phyloP scores from a whole-genome alignment of 495 filamentous ascomycete genomes.

The Pyrenopolyporus hunteri region DNA sequence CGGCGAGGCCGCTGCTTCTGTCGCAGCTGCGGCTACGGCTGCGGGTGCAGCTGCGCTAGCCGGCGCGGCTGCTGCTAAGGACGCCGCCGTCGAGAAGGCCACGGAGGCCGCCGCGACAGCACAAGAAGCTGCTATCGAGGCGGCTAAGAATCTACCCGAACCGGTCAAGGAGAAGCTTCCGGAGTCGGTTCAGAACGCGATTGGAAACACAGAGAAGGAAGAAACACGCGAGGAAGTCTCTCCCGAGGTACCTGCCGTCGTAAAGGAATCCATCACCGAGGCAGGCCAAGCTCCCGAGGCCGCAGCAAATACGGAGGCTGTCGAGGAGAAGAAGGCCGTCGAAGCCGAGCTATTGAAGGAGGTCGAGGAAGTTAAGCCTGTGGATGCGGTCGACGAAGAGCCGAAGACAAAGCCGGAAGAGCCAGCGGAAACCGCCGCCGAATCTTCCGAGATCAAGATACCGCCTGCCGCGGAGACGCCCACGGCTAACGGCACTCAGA shows the following conservation, averaged over 20 bases:
- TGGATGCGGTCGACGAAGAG: conserved; percentile 49
- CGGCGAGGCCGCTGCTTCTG: conserved; percentile 49
- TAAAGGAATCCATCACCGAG: conserved; percentile 73
- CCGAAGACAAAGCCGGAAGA: conserved; percentile 26
- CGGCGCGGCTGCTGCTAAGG: conserved; percentile 44
- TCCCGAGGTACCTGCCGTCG: conserved; percentile 68
- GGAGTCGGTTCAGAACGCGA: conserved; percentile 39
- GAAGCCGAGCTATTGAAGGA: conserved; percentile 69
- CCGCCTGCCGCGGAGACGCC: conserved; percentile 28
- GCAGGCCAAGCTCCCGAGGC: conserved; percentile 73
- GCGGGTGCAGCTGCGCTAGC: conserved; percentile 50
- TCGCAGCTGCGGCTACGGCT: conserved; percentile 45
- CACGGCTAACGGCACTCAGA: too few species aligned
- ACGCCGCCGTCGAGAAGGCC: conserved; percentile 42
- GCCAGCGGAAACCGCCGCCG: conserved; percentile 17
- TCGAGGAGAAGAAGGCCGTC: conserved; percentile 78
- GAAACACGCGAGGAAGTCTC: conserved; percentile 47
- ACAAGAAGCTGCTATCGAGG: conserved; percentile 37
- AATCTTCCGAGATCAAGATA: conserved; percentile 33
- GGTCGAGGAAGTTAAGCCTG: conserved; percentile 32
- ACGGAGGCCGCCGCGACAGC: conserved; percentile 37
- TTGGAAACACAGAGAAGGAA: conserved; percentile 37
- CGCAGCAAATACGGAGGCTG: conserved; percentile 66
- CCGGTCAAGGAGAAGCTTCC: conserved; percentile 46
- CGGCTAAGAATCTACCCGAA: conserved; percentile 43